Evolutionary conservation across 768 basidiomycete species (phyloP).

Genomic region (Naganishia vaughanmartiniae): DNA sequence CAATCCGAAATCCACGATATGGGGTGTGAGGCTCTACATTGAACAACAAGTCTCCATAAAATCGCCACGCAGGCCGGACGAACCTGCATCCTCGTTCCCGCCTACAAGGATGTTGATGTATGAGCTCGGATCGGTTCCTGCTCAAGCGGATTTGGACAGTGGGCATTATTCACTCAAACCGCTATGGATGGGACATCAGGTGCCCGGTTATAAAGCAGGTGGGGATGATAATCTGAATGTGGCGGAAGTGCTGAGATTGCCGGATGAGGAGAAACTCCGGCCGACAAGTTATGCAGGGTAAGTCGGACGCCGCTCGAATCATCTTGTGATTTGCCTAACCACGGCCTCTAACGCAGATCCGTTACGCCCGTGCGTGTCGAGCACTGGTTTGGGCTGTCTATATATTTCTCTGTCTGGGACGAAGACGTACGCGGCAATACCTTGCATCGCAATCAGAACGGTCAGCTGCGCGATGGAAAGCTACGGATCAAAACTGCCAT

Average conservation of each 20-base stretch:
- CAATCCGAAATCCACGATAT: constrained; percentile 37
- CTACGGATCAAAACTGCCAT: constrained; percentile 38
- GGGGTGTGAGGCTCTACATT: constrained; percentile 40
- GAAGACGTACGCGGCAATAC: constrained; percentile 36
- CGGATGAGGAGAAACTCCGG: constrained; percentile 45
- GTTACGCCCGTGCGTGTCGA: constrained; percentile 47
- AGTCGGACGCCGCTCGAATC: not conserved
- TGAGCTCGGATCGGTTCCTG: constrained; percentile 23
- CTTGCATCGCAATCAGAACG: constrained; percentile 33
- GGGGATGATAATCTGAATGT: constrained; percentile 23
- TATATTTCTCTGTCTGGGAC: constrained; percentile 47
- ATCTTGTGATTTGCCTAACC: not conserved
- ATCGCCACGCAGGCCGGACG: constrained; percentile 44
- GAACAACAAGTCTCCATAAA: constrained; percentile 39
- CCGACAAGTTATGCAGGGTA: constrained; percentile 47
- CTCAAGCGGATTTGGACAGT: constrained; percentile 15
- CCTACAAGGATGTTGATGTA: constrained; percentile 23
- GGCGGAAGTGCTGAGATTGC: constrained; percentile 34
- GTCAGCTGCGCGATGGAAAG: constrained; percentile 42
- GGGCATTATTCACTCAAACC: constrained; percentile 27
- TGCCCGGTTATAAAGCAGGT: constrained; percentile 33
- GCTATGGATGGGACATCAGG: constrained; percentile 42
- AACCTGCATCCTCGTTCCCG: constrained; percentile 37
- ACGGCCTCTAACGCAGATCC: constrained; percentile 33
- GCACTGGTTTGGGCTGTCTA: constrained; percentile 40